Evolutionary conservation across 192 early-diverging fungal species (phyloP), one percentile per base, ranked within the genome.

Genomic region (Coemansia brasiliensis): DNA sequence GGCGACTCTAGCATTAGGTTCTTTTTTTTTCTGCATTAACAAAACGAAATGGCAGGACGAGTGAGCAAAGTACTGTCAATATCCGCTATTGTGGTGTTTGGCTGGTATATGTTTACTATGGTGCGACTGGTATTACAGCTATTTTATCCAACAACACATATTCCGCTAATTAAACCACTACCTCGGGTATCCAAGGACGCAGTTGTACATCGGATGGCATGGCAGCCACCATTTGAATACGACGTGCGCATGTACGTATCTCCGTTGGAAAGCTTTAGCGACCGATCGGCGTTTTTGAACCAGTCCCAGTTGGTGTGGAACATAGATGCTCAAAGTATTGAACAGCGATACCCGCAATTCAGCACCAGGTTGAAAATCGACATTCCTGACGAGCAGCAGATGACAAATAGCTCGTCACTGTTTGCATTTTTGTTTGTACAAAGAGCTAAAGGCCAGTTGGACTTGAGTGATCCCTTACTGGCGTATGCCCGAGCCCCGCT

Each of bases 361-460:
- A 43, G 43, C 22, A 39, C 55, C 18, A 41, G 18, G 8, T 16
- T 79, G 37, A 46, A 13, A 13, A 44, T 79, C 20, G 13, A 15
- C 13, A 29, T 73, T 27, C 70, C 69, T 6, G 59, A 62, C 2
- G 8, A 39, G 0, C 41, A 72, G 52, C 61, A 58, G 24, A 42
- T 32, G 2, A 11, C 18, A 8, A 79, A 79, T 44, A 60, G 46
- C 32, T 63, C 70, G 3, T 12, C 24, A 15, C 49, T 79, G 12
- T 79, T 66, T 63, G 67, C 67, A 0, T 66, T 69, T 42, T 25
- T 73, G 63, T 63, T 73, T 63, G 55, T 79, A 20, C 76, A 79
- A 29, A 52, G 50, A 21, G 63, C 70, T 22, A 29, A 54, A 52
- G 11, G n/a, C n/a, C 39, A 67, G 26, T 55, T 63, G 11, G 38